Evolutionary conservation across 1,284 basidiomycete genomes (phyloP), one percentile per base, ranked within the genome.

Genomic region (Peniophora sp.): DNA sequence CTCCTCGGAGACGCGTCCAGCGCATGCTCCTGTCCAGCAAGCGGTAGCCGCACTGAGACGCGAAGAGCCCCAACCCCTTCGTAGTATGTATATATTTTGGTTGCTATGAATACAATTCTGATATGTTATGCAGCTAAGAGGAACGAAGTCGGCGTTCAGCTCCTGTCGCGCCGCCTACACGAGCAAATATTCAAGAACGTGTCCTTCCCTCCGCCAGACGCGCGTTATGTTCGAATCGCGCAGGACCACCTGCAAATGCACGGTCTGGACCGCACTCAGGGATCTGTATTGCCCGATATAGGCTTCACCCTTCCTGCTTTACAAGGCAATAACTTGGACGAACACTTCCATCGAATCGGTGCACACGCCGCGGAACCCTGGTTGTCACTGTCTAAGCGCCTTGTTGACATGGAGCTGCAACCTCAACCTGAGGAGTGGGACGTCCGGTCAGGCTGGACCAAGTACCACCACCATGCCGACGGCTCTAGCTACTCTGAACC

Each of bases 111-210:
- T 32, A 32, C 27, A 12, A 32, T 12, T 32, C 27, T 32, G 12
- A 32, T 32, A 32, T 32, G 27, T 32, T 6, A 12, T 12, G 10
- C 39, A 83, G 79, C 74, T 49, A 81, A 83, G 63, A 80, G 92
- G 49, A 97, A 97, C 62, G 81, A 90, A 56, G 76, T 94, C 32
- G 94, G 95, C 17, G 95, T 98, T 2, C 95, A 99, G 64, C 79
- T 98, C 47, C 81, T 99, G 27, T 91, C 93, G 2, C 76, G 81
- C 3, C 70, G 73, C 24, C 69, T 97, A 15, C 93, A 96, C 65
- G 63, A 72, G 3, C 95, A 97, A 63, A 76, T 97, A 51, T 98
- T 98, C 66, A 85, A 82, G 46, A 79, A 86, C 52, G 66, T 75
- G 23, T 70, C 79, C 1, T 83, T 88, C 47, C 85, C 84, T 1